A percentile compares a stretch with the other conserved stretches of the same genome.
Evolutionary conservation across 2,329 filamentous ascomycete genomes (phyloP).

Genomic region (Cladorrhinum sp.): DNA sequence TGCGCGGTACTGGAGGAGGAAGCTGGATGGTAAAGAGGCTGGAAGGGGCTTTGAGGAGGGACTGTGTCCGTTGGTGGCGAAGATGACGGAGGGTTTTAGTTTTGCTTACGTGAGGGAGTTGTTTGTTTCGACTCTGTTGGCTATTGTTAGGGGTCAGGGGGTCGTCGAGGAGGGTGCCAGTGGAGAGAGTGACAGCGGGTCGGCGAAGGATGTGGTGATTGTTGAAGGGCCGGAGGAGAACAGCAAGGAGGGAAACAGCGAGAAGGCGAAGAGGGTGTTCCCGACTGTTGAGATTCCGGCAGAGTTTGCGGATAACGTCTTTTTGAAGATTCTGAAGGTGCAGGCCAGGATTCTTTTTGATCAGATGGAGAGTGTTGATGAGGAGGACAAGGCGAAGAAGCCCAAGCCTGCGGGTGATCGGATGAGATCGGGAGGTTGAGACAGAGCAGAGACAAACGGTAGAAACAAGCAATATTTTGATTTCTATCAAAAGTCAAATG

Average conservation of each 20-base stretch:
- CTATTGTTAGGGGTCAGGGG: conserved; percentile 45
- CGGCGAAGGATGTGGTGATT: not conserved
- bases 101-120: conserved; percentile 70
- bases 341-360: conserved; percentile 12
- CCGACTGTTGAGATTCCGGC: conserved; percentile 1
- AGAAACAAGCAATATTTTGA: not conserved
- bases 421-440: not conserved
- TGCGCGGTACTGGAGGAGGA: conserved; percentile 61
- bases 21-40: conserved; percentile 50
- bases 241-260: not conserved
- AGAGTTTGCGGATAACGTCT: not conserved
- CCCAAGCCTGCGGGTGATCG: not conserved
- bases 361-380: conserved; percentile 6
- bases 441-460: not conserved
- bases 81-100: conserved; percentile 60
- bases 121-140: conserved; percentile 60
- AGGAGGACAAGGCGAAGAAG: not conserved
- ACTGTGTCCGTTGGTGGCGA: conserved; percentile 55
- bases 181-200: not conserved
- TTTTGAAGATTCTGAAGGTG: not conserved
- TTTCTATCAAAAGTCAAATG: too few relatives aligned
- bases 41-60: conserved; percentile 58
- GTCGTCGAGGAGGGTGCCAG: not conserved
- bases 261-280: conserved; percentile 4
- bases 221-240: not conserved